Evolutionary conservation across 2,329 filamentous ascomycete genomes (phyloP), one percentile per base, ranked within the genome.

Genomic region (Claviceps quebecensis): DNA sequence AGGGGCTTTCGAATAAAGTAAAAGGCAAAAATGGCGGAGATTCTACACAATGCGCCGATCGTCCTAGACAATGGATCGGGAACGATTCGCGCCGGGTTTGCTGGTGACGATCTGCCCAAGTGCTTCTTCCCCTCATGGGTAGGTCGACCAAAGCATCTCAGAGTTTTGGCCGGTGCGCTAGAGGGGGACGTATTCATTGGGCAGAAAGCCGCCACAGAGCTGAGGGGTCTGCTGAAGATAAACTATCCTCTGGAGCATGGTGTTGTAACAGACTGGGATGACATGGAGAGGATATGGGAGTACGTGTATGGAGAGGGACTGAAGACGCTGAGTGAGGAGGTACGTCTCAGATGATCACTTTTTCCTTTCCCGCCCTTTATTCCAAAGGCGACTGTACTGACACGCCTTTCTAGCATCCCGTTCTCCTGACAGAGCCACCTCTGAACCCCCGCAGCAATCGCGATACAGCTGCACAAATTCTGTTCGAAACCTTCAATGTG

Each of bases 241-340:
- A 79, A 83, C 58, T 97, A 97, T 66, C 93, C 93, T 45, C 73
- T 98, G 51, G 93, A 97, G 72, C 93, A 98, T 67, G 93, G 93
- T 60, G 94, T 98, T 62, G 93, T 98, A 56, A 98, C 93, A 59
- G 89, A 98, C 69, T 98, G 93, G 93, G 93, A 97, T 65, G 93
- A 98, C 65, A 98, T 98, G 93, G 93, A 98, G 74, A 83, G 88
- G 72, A 98, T 98, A 70, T 98, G 93, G 93, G 87, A 94, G 62
- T 93, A 95, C 64, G 89, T 98, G 50, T 98, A 97, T 67, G 87
- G 87, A 53, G 91, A 96, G 64, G 93, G 94, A 57, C 69, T 98
- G 61, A 97, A 96, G 74, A 95, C 91, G 48, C 76, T 96, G 65
- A 96, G 90, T 69, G 93, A 98, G 77, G 93, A 98, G 78, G 86